These are phyloP conservation scores for Globisporangium spinosum DNA, from an alignment of 352 stramenopile species.

Conservation along the genomic window DNA sequence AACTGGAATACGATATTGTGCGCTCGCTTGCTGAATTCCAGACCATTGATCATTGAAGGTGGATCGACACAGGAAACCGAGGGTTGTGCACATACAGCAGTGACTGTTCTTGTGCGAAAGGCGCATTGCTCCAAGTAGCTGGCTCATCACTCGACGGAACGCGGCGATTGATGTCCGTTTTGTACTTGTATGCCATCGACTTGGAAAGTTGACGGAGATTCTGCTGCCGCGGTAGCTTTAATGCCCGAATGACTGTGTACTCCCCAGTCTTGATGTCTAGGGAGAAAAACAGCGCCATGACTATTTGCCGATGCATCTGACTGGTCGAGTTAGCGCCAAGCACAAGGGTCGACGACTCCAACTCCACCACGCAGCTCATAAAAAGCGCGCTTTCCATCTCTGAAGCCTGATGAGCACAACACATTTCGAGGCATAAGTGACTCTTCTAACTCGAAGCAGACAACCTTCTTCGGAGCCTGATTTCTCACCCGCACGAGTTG, in stretches of 20 bases:
- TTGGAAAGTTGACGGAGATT: constrained; percentile 31
- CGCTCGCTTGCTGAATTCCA: not conserved
- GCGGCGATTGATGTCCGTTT: constrained; percentile 25
- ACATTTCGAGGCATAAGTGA: not conserved
- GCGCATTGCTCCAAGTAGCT: constrained; percentile 34
- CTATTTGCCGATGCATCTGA: constrained; percentile 12
- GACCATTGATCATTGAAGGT: constrained; percentile 18
- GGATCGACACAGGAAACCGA: constrained; percentile 46
- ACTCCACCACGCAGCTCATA: constrained; percentile 43
- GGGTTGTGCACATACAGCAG: constrained; percentile 42
- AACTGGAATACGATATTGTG: not conserved
- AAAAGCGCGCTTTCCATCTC: constrained; percentile 35
- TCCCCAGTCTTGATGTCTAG: constrained; percentile 41
- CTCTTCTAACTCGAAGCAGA: not conserved
- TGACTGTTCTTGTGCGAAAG: constrained; percentile 36
- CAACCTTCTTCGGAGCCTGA: not conserved
- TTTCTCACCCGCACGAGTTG: constrained; percentile 40
- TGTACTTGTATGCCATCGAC: constrained; percentile 29
- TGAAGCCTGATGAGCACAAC: constrained; percentile 20
- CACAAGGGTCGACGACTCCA: constrained; percentile 19
- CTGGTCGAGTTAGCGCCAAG: not conserved
- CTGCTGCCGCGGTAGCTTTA: constrained; percentile 34
- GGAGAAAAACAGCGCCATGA: constrained; percentile 42
- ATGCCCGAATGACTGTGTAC: constrained; percentile 38
- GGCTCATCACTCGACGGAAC: constrained; percentile 15